These are phyloP conservation scores for Exserohilum rostratum DNA, from an alignment of 2,329 filamentous ascomycete genomes.

Conservation along the genomic window DNA sequence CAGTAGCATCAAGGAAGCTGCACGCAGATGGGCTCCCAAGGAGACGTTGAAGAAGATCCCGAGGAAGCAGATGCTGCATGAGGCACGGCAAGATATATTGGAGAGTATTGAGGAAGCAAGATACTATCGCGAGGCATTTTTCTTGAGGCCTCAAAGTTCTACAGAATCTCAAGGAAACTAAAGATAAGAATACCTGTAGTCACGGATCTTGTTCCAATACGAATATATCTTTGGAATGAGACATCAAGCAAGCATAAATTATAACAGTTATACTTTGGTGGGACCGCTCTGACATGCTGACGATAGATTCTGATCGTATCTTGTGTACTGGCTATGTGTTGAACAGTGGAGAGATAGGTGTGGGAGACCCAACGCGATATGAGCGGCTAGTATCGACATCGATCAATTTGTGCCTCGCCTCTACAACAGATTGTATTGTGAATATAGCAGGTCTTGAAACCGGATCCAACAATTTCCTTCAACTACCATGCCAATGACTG, in stretches of 20 bases:
- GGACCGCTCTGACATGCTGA: no score
- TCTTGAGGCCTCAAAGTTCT: slow-evolving; percentile 45
- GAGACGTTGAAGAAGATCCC: slow-evolving; percentile 68
- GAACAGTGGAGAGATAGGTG: neutral
- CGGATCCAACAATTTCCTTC: no score
- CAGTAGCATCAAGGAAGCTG: slow-evolving; percentile 89
- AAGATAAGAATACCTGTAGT: neutral
- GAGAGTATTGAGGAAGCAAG: slow-evolving; percentile 93
- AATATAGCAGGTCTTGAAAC: neutral
- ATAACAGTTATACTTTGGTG: neutral
- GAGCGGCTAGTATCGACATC: neutral
- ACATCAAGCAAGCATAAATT: neutral
- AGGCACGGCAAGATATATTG: slow-evolving; percentile 86
- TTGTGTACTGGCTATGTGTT: neutral
- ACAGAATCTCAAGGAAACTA: slow-evolving; percentile 1
- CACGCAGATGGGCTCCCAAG: slow-evolving; percentile 75
- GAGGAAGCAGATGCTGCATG: slow-evolving; percentile 75
- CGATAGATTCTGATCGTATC: neutral
- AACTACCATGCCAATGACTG: no score
- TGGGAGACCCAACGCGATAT: neutral
- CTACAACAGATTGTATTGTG: neutral
- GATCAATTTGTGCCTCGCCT: neutral
- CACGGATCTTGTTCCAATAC: neutral
- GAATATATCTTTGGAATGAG: neutral
- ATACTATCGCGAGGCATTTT: slow-evolving; percentile 78